Base-by-base conservation (phyloP, 805 yeast genomes). In the Zygoascus tannicola region DNA sequence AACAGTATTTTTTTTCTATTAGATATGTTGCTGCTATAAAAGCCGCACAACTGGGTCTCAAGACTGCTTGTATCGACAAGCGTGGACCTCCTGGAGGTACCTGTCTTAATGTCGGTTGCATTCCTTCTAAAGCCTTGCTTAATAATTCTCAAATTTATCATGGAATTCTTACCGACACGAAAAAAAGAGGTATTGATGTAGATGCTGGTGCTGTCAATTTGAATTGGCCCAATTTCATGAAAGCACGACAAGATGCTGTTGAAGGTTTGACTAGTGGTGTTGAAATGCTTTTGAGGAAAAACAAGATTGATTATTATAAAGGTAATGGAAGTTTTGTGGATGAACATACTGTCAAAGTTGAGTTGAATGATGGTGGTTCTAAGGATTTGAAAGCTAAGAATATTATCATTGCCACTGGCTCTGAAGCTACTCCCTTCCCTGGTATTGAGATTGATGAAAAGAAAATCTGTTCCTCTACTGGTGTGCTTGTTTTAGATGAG, bases 361-460 rank as follows among this genome's bases (percentile, higher is more conserved):
- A 76, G 52, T 95, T 95, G 51, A 76, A 82, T 52, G 95, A 87
- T 56, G 95, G 94, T 47, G 72, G 76, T 45, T 88, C 81, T 62
- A 81, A 78, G 50, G 76, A 80, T 48, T 66, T 92, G 47, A 78
- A 77, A 54, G 94, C 95, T 50, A 84, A 86, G 62, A 80, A 90
- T 69, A 73, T 92, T 66, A 84, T 92, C 62, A 78, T 92, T 62
- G 99, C 99, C 55, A 92, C 99, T 32, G 99, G 99, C 51, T 88
- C 97, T 28, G 99, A 92, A 70, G 88, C 88, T 45, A 83, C 97
- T 34, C 97, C 97, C 41, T 92, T 92, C 88, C 98, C 98, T 56
- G 98, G 98, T 50, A 85, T 92, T 57, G 81, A 79, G 56, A 78
- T 92, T 53, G 99, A 92, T 62, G 97, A 92, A 71, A 94, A 90